A percentile compares a stretch with the other conserved stretches of the same genome.
Evolutionary conservation across 495 filamentous ascomycete species (phyloP).

Genomic region (Aspergillus mulundensis): DNA sequence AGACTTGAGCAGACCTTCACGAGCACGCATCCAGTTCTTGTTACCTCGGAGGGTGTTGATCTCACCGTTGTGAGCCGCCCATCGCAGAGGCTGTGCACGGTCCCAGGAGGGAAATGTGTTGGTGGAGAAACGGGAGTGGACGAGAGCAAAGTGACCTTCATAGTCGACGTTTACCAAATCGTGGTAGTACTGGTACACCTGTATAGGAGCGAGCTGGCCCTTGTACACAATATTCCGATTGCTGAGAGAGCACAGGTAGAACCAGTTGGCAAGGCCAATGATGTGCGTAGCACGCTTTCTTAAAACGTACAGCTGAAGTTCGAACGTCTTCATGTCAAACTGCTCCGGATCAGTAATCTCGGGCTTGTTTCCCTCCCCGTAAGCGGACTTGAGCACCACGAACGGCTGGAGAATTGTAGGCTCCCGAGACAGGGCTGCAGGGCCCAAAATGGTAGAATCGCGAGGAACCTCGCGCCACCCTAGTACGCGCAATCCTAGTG

Average conservation of each 20-base stretch:
- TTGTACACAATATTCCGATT: constrained; percentile 99
- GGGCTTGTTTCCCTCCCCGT: constrained; percentile 81
- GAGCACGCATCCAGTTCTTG: constrained; percentile 99
- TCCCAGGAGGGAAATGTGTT: constrained; percentile 99
- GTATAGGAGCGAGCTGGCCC: constrained; percentile 90
- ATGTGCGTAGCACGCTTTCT: constrained; percentile 92
- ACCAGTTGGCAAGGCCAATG: constrained; percentile 97
- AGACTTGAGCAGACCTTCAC: constrained; percentile 93
- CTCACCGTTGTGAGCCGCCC: constrained; percentile 99
- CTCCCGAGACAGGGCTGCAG: constrained; percentile 89
- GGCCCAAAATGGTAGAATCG: constrained; percentile 89
- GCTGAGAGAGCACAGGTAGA: constrained; percentile 95
- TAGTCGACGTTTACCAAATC: constrained; percentile 97
- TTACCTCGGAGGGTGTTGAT: constrained; percentile 98
- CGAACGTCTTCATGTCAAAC: constrained; percentile 84
- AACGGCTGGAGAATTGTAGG: constrained; percentile 95
- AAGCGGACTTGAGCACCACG: constrained; percentile 80
- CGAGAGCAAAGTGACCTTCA: constrained; percentile 94
- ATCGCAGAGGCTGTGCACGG: constrained; percentile 91
- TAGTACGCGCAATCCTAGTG: constrained; percentile 81
- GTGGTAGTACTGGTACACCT: constrained; percentile 99
- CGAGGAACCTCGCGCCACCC: constrained; percentile 96
- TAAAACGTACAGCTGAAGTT: constrained; percentile 89
- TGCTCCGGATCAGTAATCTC: constrained; percentile 69
- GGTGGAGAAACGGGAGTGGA: constrained; percentile 97